Conservation (phyloP, 2,329 filamentous ascomycete species). For the Microdochium bolleyi region DNA sequence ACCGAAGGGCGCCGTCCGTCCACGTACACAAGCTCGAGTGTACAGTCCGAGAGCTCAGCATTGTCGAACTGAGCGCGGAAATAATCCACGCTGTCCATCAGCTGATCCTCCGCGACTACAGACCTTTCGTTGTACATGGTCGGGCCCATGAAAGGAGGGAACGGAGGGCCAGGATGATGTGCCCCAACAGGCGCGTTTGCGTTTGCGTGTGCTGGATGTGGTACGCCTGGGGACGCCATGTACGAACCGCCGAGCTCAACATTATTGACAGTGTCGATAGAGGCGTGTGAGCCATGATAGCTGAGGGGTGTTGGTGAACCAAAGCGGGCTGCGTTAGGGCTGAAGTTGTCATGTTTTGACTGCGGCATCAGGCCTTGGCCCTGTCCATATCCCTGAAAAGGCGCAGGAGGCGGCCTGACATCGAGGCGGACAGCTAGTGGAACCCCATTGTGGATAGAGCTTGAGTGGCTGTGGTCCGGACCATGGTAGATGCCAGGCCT, state of each 20-base stretch:
- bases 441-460: slow-evolving; percentile 17
- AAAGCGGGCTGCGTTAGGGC: slow-evolving; percentile 27
- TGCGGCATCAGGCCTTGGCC: slow-evolving; percentile 14
- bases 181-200: slow-evolving; percentile 6
- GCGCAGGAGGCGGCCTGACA: slow-evolving; percentile 11
- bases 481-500: slow-evolving; percentile 3
- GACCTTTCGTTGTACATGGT: slow-evolving; percentile 13
- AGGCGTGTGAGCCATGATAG: slow-evolving; percentile 54
- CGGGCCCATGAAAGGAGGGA: slow-evolving; percentile 17
- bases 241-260: not conserved
- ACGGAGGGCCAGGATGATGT: slow-evolving; percentile 7
- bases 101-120: slow-evolving; percentile 11
- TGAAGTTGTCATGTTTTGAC: slow-evolving; percentile 21
- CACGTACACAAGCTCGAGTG: slow-evolving; percentile 28
- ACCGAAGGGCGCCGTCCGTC: slow-evolving; percentile 27
- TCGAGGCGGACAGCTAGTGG: slow-evolving; percentile 15
- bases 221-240: not conserved
- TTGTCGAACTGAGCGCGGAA: slow-evolving; percentile 28
- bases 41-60: slow-evolving; percentile 30
- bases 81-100: slow-evolving; percentile 20
- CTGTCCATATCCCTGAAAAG: slow-evolving; percentile 15
- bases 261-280: slow-evolving; percentile 27
- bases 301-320: slow-evolving; percentile 51
- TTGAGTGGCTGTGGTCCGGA: slow-evolving; percentile 15
- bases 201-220: not conserved